Evolutionary conservation across 148 eudicot genomes (phyloP).

Genomic region (Dianthus caryophyllus): DNA sequence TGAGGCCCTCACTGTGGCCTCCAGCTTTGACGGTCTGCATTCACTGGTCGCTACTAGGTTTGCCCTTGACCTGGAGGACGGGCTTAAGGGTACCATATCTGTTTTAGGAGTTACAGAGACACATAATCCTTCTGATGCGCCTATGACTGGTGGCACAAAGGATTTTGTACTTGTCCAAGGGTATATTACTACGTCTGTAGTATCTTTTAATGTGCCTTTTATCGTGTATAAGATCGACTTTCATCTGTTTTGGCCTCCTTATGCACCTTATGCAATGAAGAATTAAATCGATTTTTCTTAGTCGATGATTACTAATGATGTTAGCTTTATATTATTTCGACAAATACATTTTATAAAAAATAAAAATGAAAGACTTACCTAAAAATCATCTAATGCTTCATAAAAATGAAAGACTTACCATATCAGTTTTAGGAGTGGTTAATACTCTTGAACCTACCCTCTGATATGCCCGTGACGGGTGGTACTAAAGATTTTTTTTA

Average conservation of each 20-base stretch:
- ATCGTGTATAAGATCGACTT: slow-evolving; percentile 40
- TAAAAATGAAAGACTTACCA: too few relatives aligned
- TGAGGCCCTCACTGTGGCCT: slow-evolving; percentile 31
- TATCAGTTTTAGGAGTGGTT: too few relatives aligned
- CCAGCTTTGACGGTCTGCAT: slow-evolving; percentile 31
- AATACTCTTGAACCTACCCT: too few relatives aligned
- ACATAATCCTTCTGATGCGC: slow-evolving; percentile 31
- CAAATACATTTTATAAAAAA: too few relatives aligned
- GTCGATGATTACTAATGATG: too few relatives aligned
- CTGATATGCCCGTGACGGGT: too few relatives aligned
- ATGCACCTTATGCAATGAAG: slow-evolving; percentile 24
- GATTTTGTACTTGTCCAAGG: slow-evolving; percentile 50
- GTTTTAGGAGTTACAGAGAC: slow-evolving; percentile 33
- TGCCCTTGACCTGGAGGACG: slow-evolving; percentile 29
- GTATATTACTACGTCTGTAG: slow-evolving; percentile 27
- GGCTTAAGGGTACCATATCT: slow-evolving; percentile 38
- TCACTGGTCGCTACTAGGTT: slow-evolving; percentile 28
- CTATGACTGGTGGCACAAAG: slow-evolving; percentile 44
- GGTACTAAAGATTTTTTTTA: too few relatives aligned
- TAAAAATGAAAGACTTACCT: too few relatives aligned
- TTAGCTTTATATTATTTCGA: too few relatives aligned
- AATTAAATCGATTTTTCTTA: neutral
- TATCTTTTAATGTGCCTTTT: slow-evolving; percentile 19
- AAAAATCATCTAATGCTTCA: too few relatives aligned
- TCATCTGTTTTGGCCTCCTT: slow-evolving; percentile 50